A percentile compares a stretch with the other conserved stretches of the same genome.
Evolutionary conservation across 768 basidiomycete species (phyloP).

Genomic region (Lentinula detonsa): DNA sequence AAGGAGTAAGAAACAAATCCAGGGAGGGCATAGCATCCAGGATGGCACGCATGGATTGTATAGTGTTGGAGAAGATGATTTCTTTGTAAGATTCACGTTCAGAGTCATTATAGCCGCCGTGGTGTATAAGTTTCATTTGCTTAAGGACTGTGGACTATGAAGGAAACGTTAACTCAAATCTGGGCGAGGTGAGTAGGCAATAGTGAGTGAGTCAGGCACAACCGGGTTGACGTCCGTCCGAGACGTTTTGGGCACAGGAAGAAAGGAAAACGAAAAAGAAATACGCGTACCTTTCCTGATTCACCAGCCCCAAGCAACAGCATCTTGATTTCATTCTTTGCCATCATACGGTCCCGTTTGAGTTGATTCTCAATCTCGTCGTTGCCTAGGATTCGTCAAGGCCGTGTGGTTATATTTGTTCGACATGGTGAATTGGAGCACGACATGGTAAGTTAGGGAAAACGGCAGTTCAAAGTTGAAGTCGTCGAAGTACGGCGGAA

Average conservation of each 20-base stretch:
- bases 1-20: conserved; percentile 63
- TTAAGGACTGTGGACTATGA: conserved; percentile 82
- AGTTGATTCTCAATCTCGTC: conserved; percentile 93
- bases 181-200: no score
- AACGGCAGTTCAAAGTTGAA: no score
- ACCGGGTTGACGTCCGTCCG: no score
- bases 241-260: no score
- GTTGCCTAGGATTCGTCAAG: conserved; percentile 47
- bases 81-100: conserved; percentile 94
- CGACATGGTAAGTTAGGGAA: no score
- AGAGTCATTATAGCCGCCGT: conserved; percentile 81
- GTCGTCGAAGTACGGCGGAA: no score
- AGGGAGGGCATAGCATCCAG: conserved; percentile 90
- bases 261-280: no score
- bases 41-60: conserved; percentile 94
- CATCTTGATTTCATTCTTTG: conserved; percentile 97
- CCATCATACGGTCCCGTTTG: conserved; percentile 80
- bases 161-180: neutral
- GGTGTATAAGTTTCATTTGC: conserved; percentile 97
- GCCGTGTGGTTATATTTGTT: no score
- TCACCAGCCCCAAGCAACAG: conserved; percentile 92
- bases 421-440: no score
- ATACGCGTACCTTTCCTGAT: conserved; percentile 73
- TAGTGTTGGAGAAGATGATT: conserved; percentile 90
- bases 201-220: no score